Conservation (phyloP, 2,329 filamentous ascomycete species). For the Aspergillus sp. region DNA sequence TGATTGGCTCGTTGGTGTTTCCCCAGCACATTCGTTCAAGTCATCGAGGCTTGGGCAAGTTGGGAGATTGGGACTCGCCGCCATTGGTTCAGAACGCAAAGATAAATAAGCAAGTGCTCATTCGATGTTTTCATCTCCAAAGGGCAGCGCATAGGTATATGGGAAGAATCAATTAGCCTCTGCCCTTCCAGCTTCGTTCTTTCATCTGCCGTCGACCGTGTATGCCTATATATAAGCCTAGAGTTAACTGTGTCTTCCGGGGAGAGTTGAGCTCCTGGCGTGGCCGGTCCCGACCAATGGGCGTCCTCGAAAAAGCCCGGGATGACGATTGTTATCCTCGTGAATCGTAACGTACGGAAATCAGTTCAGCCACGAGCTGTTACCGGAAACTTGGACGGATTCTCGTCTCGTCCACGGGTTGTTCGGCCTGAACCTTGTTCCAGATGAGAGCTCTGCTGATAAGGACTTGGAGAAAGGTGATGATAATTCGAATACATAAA, state of each 20-base stretch:
- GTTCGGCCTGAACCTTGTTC: neutral
- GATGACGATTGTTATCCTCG: conserved; percentile 1
- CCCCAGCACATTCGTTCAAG: conserved; percentile 25
- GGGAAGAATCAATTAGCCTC: neutral
- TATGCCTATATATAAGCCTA: no score
- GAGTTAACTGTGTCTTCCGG: neutral
- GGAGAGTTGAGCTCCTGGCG: neutral
- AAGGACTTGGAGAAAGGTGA: conserved; percentile 18
- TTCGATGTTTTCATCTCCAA: neutral
- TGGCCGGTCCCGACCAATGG: conserved; percentile 19
- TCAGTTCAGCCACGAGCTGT: neutral
- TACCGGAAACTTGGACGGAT: neutral
- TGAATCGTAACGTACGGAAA: conserved; percentile 2
- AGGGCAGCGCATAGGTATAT: neutral
- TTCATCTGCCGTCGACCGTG: no score
- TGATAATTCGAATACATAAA: conserved; percentile 24
- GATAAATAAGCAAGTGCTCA: neutral
- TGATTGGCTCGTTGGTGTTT: conserved; percentile 21
- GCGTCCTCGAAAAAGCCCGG: conserved; percentile 13
- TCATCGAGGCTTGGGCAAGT: conserved; percentile 19
- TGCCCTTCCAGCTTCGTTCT: neutral
- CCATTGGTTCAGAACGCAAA: neutral
- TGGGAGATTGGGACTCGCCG: no score
- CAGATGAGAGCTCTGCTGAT: conserved; percentile 8
- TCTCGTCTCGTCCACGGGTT: neutral